phyloP scores from a whole-genome alignment of 2,329 filamentous ascomycete genomes.

The Clonostachys rosea region DNA sequence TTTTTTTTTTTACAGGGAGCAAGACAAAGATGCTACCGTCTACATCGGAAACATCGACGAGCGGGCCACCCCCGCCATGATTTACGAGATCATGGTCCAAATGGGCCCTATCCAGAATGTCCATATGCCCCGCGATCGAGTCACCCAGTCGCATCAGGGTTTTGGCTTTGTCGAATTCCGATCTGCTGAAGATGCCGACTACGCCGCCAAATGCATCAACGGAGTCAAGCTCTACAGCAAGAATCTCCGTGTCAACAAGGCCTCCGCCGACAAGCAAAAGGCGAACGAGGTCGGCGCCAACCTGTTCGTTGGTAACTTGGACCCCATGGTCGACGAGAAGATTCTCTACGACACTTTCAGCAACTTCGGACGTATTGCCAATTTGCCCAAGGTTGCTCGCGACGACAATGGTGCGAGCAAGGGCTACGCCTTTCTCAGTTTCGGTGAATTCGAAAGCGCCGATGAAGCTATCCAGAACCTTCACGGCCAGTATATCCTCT shows the following conservation, averaged over 20 bases:
- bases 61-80: constrained; percentile 80
- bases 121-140: constrained; percentile 95
- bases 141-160: constrained; percentile 93
- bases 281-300: constrained; percentile 91
- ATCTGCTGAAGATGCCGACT: constrained; percentile 91
- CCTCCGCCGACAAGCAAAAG: constrained; percentile 87
- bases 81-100: constrained; percentile 98
- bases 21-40: constrained; percentile 96
- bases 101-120: constrained; percentile 97
- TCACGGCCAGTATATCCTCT: constrained; percentile 94
- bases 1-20: constrained; percentile 59
- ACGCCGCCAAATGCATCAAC: constrained; percentile 95
- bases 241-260: constrained; percentile 94
- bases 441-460: constrained; percentile 86
- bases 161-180: constrained; percentile 99
- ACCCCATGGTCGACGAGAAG: constrained; percentile 92
- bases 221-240: constrained; percentile 90
- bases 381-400: constrained; percentile 84
- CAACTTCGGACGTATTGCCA: constrained; percentile 82
- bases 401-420: constrained; percentile 87
- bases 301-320: constrained; percentile 93
- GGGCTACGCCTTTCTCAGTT: constrained; percentile 95
- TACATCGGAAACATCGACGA: constrained; percentile 99
- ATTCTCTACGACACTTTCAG: constrained; percentile 91
- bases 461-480: constrained; percentile 89